Evolutionary conservation across 768 basidiomycete genomes (phyloP).

Genomic region (Pleurotus ostreatus): DNA sequence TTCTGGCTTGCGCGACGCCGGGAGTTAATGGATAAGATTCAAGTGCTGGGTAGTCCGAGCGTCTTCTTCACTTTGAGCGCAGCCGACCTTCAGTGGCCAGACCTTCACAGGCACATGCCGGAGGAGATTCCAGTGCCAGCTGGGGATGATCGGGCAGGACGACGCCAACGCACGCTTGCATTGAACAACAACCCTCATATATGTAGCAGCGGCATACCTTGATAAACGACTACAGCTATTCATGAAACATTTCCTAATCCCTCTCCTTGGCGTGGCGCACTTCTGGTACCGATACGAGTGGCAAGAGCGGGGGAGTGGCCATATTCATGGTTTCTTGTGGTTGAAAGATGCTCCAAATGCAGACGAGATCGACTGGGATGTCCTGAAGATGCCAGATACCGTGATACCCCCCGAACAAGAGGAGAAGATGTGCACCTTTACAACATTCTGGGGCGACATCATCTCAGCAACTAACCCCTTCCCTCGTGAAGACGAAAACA

Average conservation of each 20-base stretch:
- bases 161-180: constrained; percentile 10
- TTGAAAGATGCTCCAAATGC: constrained; percentile 18
- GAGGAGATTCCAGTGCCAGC: constrained; percentile 1
- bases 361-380: constrained; percentile 8
- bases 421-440: no score
- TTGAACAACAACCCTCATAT: constrained; percentile 21
- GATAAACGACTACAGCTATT: constrained; percentile 16
- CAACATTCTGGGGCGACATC: no score
- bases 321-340: constrained; percentile 25
- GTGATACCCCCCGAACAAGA: no score
- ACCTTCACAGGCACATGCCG: constrained; percentile 27
- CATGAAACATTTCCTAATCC: constrained; percentile 13
- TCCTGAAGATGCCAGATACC: no score
- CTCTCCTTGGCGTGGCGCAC: constrained; percentile 14
- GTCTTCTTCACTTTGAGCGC: constrained; percentile 22
- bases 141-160: constrained; percentile 12
- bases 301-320: constrained; percentile 19
- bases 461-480: constrained; percentile 16
- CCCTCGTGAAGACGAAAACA: no score
- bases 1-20: constrained; percentile 17
- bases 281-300: constrained; percentile 21
- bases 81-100: constrained; percentile 27
- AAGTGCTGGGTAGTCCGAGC: constrained; percentile 18
- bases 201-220: constrained; percentile 20
- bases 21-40: constrained; percentile 13